Evolutionary conservation across 352 stramenopile species (phyloP), one percentile per base, ranked within the genome.

Genomic region (Thalassiosira mediterranea): DNA sequence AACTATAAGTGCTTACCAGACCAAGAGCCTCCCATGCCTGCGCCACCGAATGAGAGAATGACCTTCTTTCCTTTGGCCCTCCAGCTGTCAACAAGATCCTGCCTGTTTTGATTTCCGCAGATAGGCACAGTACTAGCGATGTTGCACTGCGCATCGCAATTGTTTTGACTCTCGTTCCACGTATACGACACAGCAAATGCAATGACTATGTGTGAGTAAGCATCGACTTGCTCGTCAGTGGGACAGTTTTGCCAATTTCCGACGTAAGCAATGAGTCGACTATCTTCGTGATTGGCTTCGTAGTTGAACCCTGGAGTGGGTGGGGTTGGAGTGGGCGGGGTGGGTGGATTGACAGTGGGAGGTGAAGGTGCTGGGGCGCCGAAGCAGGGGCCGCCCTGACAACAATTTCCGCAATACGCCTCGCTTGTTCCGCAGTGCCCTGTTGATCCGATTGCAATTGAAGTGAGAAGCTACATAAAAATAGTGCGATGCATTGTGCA

Each of bases 241-340:
- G 75, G 75, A 67, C 75, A 83, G 5, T 69, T 15, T 61, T 83
- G 61, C 75, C 75, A 83, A 48, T 83, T 83, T 1, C 75, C 75
- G 34, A 83, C 5, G 31, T 80, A 83, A 4, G 75, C 75, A 71
- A 83, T 76, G n/a, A n/a, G n/a, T n/a, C n/a, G n/a, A n/a, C n/a
- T n/a, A n/a, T n/a, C n/a, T 52, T 54, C 13, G 51, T 17, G 0
- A 47, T 62, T 38, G 23, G 28, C 15, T n/a, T 31, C 1, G n/a
- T 0, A 2, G 69, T 26, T 34, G 52, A 19, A 38, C 3, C 59
- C 32, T 26, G 48, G 31, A 48, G 49, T 65, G 5, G 53, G 21
- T 28, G 44, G 32, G 25, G 31, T 32, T 32, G 52, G 47, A 51
- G 23, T 53, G 25, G 53, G 42, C 48, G 51, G 17, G 23, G 49